Conservation (phyloP, 1,139 yeast species). For the Lodderomyces elongisporus region DNA sequence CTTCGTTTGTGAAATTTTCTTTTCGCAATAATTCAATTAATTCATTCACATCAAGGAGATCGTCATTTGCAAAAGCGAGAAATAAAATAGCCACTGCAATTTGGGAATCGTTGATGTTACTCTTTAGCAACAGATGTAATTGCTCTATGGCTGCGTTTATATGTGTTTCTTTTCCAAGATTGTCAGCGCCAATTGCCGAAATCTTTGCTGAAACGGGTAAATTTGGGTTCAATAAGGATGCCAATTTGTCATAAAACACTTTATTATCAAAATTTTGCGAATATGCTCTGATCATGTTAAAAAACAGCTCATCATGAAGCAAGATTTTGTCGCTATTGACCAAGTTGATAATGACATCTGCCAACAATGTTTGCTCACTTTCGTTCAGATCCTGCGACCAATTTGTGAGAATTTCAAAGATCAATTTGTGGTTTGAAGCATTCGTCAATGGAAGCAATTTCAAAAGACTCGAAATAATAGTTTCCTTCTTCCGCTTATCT, state of each 20-base stretch:
- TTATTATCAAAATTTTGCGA: no score
- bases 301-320: slow-evolving; percentile 11
- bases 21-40: slow-evolving; percentile 10
- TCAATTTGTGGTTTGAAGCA: slow-evolving; percentile 10
- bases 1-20: slow-evolving; percentile 25
- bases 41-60: slow-evolving; percentile 7
- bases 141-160: slow-evolving; percentile 27
- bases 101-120: slow-evolving; percentile 13
- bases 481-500: slow-evolving; percentile 3
- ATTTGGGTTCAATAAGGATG: slow-evolving; percentile 14
- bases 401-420: slow-evolving; percentile 11
- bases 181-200: slow-evolving; percentile 37
- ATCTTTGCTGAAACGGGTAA: slow-evolving; percentile 29
- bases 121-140: slow-evolving; percentile 22
- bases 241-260: slow-evolving; percentile 12
- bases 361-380: slow-evolving; percentile 3
- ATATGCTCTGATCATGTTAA: slow-evolving; percentile 10
- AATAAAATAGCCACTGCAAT: slow-evolving; percentile 32
- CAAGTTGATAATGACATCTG: slow-evolving; percentile 12
- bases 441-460: slow-evolving; percentile 11
- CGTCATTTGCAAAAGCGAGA: slow-evolving; percentile 37
- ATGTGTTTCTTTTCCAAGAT: slow-evolving; percentile 25
- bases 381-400: slow-evolving; percentile 5
- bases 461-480: slow-evolving; percentile 9
- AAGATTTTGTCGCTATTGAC: slow-evolving; percentile 11